Evolutionary conservation across 208 protist genomes (phyloP).

Genomic region (Crithidia expoeki): DNA sequence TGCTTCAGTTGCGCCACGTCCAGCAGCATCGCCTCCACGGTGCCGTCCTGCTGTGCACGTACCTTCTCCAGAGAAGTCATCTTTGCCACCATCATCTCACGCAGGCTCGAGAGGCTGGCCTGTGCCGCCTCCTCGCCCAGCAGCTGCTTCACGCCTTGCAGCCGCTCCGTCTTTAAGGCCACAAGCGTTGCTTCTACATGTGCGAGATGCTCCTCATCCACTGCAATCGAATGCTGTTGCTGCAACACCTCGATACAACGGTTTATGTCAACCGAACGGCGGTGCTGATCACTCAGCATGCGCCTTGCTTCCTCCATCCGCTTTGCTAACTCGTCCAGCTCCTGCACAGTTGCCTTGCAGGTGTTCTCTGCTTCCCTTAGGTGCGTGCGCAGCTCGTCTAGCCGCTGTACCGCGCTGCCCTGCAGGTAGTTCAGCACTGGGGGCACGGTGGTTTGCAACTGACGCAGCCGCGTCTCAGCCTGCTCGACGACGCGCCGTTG

Average conservation of each 20-base stretch:
- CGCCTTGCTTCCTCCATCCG: constrained; percentile 41
- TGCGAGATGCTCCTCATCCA: constrained; percentile 55
- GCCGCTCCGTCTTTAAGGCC: constrained; percentile 45
- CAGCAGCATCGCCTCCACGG: constrained; percentile 76
- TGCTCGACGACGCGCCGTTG: constrained; percentile 9
- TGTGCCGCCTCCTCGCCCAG: constrained; percentile 58
- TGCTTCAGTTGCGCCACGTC: constrained; percentile 60
- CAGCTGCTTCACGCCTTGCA: constrained; percentile 49
- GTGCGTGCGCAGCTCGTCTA: constrained; percentile 38
- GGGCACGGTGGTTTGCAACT: constrained; percentile 34
- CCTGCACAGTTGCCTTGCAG: constrained; percentile 14
- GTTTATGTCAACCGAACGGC: constrained; percentile 41
- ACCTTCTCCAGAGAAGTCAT: constrained; percentile 63
- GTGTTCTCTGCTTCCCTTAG: constrained; percentile 28
- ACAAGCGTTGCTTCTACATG: constrained; percentile 42
- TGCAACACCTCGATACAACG: constrained; percentile 50
- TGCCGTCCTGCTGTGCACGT: constrained; percentile 78
- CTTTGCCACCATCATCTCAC: constrained; percentile 74
- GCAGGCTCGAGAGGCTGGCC: constrained; percentile 54
- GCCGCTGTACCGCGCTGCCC: constrained; percentile 12
- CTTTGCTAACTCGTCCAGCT: constrained; percentile 32
- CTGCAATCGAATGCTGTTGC: constrained; percentile 38
- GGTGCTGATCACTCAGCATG: constrained; percentile 53
- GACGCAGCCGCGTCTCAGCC: constrained; percentile 25
- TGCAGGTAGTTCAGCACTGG: constrained; percentile 50